Evolutionary conservation across 106 monocot genomes (phyloP).

Genomic region (Chionographis japonica): DNA sequence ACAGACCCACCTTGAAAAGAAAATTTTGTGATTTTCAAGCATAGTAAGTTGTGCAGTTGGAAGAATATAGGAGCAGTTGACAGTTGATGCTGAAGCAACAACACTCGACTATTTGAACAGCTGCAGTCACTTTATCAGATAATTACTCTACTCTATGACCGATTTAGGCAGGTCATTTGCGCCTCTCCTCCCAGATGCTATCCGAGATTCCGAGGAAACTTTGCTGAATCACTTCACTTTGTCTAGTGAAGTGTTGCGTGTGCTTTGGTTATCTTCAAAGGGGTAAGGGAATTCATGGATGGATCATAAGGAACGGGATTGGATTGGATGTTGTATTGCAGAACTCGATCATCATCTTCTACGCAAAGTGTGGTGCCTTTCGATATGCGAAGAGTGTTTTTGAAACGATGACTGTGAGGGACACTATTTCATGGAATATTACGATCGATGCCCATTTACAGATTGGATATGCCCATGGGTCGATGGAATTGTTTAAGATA

Average conservation of each 20-base stretch:
- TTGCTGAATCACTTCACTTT: slow-evolving; percentile 57
- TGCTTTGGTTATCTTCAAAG: slow-evolving; percentile 1
- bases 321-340: slow-evolving; percentile 44
- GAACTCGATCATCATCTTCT: slow-evolving; percentile 65
- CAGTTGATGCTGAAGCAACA: too few relatives aligned
- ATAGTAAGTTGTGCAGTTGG: too few relatives aligned
- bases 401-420: slow-evolving; percentile 41
- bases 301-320: slow-evolving; percentile 49
- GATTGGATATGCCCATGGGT: slow-evolving; percentile 33
- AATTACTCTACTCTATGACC: too few relatives aligned
- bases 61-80: too few relatives aligned
- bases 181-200: slow-evolving; percentile 39
- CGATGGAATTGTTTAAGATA: slow-evolving; percentile 47
- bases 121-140: too few relatives aligned
- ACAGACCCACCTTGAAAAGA: too few relatives aligned
- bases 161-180: background rate
- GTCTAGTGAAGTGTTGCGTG: slow-evolving; percentile 50
- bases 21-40: too few relatives aligned
- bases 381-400: slow-evolving; percentile 33
- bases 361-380: slow-evolving; percentile 51
- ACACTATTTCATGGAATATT: slow-evolving; percentile 67
- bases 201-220: slow-evolving; percentile 11
- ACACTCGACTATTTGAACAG: too few relatives aligned
- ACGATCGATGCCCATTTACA: slow-evolving; percentile 44
- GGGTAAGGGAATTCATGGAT: slow-evolving; percentile 63